phyloP scores from a whole-genome alignment of 1,139 yeast species.

The Candida glucosophila region DNA sequence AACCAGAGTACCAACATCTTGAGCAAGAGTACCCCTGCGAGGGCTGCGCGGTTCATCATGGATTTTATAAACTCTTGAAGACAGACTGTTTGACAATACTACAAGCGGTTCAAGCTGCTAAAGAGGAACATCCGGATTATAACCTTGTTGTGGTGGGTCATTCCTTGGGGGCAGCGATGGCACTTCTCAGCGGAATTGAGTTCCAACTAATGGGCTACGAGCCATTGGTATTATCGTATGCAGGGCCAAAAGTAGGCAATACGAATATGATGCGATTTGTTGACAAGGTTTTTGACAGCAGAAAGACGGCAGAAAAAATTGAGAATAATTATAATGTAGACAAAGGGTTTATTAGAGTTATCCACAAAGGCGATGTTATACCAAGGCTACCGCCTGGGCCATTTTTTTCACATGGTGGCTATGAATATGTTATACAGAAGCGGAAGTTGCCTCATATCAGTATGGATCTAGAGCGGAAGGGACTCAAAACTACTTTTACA shows the following conservation, averaged over 20 bases:
- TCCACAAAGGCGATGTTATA: conserved; percentile 48
- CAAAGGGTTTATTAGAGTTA: conserved; percentile 39
- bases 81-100: conserved; percentile 30
- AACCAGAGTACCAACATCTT: conserved; percentile 4
- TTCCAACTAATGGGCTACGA: conserved; percentile 40
- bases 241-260: conserved; percentile 58
- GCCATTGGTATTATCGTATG: conserved; percentile 50
- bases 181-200: conserved; percentile 53
- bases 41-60: conserved; percentile 51
- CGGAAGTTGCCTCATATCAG: conserved; percentile 37
- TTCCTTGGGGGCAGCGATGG: conserved; percentile 67
- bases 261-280: conserved; percentile 39
- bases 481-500: conserved; percentile 2
- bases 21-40: conserved; percentile 23
- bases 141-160: conserved; percentile 53
- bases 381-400: conserved; percentile 50
- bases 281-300: conserved; percentile 39
- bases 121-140: conserved; percentile 34
- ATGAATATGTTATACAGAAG: conserved; percentile 38
- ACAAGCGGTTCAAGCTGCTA: conserved; percentile 21
- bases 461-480: conserved; percentile 21
- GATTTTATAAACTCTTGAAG: conserved; percentile 39
- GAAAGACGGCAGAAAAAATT: conserved; percentile 10
- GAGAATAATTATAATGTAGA: conserved; percentile 10
- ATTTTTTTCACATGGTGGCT: conserved; percentile 39